phyloP scores from a whole-genome alignment of 148 eudicot species.

The Talinum fruticosum region DNA sequence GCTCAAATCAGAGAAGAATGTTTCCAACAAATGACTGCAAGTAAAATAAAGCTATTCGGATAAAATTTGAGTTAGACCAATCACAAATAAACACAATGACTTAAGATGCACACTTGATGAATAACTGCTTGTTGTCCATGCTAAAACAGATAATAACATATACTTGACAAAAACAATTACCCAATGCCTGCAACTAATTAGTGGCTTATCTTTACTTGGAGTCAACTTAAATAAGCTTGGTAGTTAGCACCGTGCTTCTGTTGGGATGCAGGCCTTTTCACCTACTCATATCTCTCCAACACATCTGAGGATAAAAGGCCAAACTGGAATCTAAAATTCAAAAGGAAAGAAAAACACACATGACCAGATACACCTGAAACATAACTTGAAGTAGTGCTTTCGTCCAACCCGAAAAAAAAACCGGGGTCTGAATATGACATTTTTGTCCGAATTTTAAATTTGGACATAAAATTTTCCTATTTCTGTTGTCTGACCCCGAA shows the following conservation, averaged over 20 bases:
- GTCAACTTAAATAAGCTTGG: not conserved
- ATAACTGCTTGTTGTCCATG: not conserved
- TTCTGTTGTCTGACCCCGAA: too few species aligned
- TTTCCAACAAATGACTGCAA: not conserved
- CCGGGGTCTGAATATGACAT: too few species aligned
- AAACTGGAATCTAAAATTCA: not conserved
- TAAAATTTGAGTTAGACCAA: not conserved
- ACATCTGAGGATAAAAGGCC: too few species aligned
- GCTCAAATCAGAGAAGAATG: slow-evolving; percentile 16
- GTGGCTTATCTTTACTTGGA: not conserved
- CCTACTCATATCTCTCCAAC: not conserved
- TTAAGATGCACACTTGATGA: not conserved
- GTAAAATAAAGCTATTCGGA: not conserved
- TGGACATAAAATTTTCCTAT: too few species aligned
- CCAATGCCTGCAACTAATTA: not conserved
- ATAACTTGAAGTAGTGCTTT: too few species aligned
- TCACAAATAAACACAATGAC: not conserved
- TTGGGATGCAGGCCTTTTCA: not conserved
- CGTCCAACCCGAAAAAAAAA: too few species aligned
- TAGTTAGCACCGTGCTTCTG: not conserved
- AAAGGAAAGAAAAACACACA: not conserved
- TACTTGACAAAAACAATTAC: not conserved
- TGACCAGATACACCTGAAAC: not conserved
- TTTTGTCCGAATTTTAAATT: too few species aligned
- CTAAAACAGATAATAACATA: not conserved